phyloP scores from a whole-genome alignment of 176 grass and related monocot species.

The Oryza meridionalis region DNA sequence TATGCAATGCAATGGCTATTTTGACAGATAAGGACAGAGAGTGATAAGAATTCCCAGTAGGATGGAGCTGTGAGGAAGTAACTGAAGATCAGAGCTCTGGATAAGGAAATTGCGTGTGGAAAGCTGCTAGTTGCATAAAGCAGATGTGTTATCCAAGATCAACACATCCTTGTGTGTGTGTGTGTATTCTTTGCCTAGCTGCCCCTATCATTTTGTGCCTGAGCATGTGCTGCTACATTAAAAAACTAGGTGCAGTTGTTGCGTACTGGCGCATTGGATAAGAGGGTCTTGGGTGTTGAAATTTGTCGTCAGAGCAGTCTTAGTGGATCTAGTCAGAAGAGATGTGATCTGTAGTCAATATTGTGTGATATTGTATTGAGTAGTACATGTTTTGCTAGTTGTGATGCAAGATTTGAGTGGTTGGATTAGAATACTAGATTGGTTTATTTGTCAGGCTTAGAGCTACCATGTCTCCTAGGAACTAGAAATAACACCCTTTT shows the following conservation, averaged over 20 bases:
- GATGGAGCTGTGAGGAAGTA: constrained; percentile 29
- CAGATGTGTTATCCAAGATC: constrained; percentile 23
- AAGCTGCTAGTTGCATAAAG: constrained; percentile 38
- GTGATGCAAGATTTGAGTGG: neutral
- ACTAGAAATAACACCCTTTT: neutral
- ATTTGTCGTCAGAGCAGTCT: constrained; percentile 39
- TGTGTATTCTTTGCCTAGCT: constrained; percentile 21
- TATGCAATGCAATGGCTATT: neutral
- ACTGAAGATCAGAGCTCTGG: constrained; percentile 20
- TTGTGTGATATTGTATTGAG: neutral
- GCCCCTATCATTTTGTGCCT: neutral
- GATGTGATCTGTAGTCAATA: neutral
- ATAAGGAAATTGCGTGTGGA: constrained; percentile 60
- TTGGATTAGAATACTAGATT: neutral
- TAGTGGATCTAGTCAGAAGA: constrained; percentile 9
- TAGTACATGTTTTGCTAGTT: neutral
- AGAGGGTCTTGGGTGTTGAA: constrained; percentile 37
- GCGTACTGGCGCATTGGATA: constrained; percentile 15
- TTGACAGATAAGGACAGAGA: constrained; percentile 31
- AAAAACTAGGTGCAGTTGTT: constrained; percentile 19
- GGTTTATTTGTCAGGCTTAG: neutral
- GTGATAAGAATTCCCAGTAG: constrained; percentile 15
- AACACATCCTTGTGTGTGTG: neutral
- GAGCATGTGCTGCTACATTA: constrained; percentile 29
- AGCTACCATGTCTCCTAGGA: neutral